phyloP scores from a whole-genome alignment of 106 monocot genomes.

The Vanilla planifolia region DNA sequence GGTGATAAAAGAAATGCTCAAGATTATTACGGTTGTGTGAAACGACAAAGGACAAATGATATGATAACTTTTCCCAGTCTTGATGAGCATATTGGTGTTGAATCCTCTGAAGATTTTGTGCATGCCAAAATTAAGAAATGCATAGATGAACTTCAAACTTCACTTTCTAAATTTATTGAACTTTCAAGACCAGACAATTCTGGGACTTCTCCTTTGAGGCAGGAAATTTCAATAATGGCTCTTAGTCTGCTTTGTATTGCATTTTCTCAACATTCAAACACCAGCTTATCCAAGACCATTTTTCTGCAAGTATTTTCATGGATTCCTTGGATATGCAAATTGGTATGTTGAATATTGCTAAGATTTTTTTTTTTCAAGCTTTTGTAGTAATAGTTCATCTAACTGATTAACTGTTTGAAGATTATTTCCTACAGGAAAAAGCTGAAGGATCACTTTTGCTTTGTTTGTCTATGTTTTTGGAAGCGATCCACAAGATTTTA shows the following conservation, averaged over 20 bases:
- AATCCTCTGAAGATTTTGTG: constrained; percentile 9
- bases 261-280: constrained; percentile 36
- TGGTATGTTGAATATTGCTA: constrained; percentile 34
- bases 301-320: constrained; percentile 63
- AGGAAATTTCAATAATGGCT: constrained; percentile 45
- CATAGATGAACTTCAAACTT: constrained; percentile 30
- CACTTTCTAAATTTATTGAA: constrained; percentile 38
- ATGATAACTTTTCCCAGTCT: constrained; percentile 1
- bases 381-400: constrained; percentile 1
- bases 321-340: constrained; percentile 79
- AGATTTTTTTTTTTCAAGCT: background rate
- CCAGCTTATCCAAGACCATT: constrained; percentile 32
- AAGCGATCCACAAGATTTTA: constrained; percentile 69
- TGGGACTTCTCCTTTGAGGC: constrained; percentile 21
- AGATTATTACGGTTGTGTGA: constrained; percentile 16
- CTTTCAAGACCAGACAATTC: constrained; percentile 25
- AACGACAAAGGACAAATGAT: constrained; percentile 50
- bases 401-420: background rate
- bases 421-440: constrained; percentile 40
- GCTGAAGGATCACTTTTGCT: constrained; percentile 25
- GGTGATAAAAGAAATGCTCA: constrained; percentile 53
- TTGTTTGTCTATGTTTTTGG: constrained; percentile 49
- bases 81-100: constrained; percentile 8
- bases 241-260: constrained; percentile 58
- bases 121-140: constrained; percentile 16